Evolutionary conservation across 139 green algal genomes (phyloP).

Genomic region (Monoraphidium neglectum): DNA sequence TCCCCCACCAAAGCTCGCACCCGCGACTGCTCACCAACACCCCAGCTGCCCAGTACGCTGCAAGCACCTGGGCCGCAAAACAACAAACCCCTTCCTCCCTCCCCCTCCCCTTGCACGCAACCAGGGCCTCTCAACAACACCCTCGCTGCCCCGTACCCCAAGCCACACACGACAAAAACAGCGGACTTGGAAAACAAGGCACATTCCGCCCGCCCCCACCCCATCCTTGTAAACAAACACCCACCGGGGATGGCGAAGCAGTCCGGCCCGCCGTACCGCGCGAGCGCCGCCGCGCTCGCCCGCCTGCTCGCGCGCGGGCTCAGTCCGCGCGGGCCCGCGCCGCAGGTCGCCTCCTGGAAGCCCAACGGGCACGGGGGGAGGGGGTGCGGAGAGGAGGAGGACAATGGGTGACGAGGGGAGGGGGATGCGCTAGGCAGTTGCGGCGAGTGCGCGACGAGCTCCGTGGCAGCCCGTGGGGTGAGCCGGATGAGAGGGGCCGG

Average conservation of each 20-base stretch:
- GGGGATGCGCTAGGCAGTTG: neutral
- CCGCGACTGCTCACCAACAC: too few species aligned
- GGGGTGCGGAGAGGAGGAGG: neutral
- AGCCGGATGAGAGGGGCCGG: too few species aligned
- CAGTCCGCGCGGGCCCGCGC: slow-evolving; percentile 24
- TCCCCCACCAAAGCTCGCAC: too few species aligned
- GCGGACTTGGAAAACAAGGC: too few species aligned
- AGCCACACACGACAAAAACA: too few species aligned
- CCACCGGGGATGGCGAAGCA: slow-evolving; percentile 87
- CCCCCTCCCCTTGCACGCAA: too few species aligned
- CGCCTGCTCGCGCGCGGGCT: slow-evolving; percentile 33
- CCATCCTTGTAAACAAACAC: neutral
- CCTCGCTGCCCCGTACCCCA: too few species aligned
- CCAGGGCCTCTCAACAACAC: too few species aligned
- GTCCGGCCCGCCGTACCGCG: slow-evolving; percentile 65
- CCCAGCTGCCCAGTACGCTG: too few species aligned
- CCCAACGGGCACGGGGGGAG: neutral
- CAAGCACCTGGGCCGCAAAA: too few species aligned
- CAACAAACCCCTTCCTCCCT: too few species aligned
- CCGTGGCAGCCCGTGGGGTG: neutral
- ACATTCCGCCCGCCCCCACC: neutral
- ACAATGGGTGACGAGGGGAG: neutral
- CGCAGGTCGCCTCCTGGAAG: neutral
- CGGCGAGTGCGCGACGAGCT: neutral
- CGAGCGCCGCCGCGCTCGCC: slow-evolving; percentile 43